These are phyloP conservation scores for Mycena haematopus DNA, from an alignment of 768 basidiomycete species.

Conservation along the genomic window DNA sequence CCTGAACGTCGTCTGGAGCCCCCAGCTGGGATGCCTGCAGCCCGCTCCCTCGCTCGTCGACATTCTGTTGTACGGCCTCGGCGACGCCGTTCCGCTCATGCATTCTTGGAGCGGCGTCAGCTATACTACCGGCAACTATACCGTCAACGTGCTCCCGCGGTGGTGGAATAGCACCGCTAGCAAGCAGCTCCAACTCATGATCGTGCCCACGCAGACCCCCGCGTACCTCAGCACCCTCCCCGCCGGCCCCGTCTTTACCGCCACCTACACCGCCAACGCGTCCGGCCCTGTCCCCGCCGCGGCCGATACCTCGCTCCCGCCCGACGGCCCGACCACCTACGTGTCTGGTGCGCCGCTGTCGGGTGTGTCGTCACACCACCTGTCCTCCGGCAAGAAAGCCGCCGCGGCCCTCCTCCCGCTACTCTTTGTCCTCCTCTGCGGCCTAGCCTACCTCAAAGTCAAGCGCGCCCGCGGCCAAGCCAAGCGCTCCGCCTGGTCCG, in stretches of 20 bases:
- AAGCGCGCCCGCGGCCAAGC: conserved; percentile 56
- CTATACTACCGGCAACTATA: conserved; percentile 51
- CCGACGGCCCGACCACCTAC: conserved; percentile 48
- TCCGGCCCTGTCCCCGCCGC: conserved; percentile 45
- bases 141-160: too few species aligned
- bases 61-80: conserved; percentile 71
- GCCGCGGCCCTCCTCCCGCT: conserved; percentile 76
- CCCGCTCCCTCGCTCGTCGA: conserved; percentile 54
- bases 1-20: conserved; percentile 69
- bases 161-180: too few species aligned
- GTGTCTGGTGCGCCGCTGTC: conserved; percentile 45
- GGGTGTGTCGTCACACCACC: conserved; percentile 40
- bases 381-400: conserved; percentile 58
- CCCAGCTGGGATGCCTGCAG: conserved; percentile 52
- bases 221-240: conserved; percentile 60
- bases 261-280: conserved; percentile 57
- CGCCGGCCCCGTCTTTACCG: conserved; percentile 73
- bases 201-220: conserved; percentile 57
- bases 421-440: conserved; percentile 39
- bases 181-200: conserved; percentile 61
- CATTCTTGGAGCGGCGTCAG: conserved; percentile 63
- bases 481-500: conserved; percentile 65
- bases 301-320: too few species aligned
- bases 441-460: conserved; percentile 54
- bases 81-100: conserved; percentile 36